phyloP scores from a whole-genome alignment of 1,284 basidiomycete species.

The Rhizoctonia solani region DNA sequence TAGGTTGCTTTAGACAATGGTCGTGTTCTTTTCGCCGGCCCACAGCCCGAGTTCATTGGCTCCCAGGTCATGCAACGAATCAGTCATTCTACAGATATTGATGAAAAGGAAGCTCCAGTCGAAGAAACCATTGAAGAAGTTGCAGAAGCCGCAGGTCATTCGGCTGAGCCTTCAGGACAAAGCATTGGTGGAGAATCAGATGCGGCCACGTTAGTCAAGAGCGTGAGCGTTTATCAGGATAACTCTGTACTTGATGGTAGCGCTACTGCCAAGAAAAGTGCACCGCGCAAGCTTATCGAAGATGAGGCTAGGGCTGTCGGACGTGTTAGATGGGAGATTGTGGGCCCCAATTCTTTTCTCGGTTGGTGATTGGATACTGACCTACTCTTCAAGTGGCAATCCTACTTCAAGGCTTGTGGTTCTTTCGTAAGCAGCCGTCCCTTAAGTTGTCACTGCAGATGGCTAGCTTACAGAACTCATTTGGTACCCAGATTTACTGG shows the following conservation, averaged over 20 bases:
- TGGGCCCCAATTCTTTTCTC: not conserved
- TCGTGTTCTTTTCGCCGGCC: slow-evolving; percentile 74
- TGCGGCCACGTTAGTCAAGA: slow-evolving; percentile 20
- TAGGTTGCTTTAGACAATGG: slow-evolving; percentile 82
- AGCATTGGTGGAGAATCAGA: slow-evolving; percentile 33
- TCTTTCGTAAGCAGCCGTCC: slow-evolving; percentile 5
- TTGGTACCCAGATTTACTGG: slow-evolving; percentile 64
- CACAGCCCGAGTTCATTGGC: slow-evolving; percentile 64
- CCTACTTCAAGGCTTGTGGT: slow-evolving; percentile 77
- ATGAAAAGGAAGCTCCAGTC: slow-evolving; percentile 43
- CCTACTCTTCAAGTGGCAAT: slow-evolving; percentile 57
- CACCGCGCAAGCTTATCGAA: slow-evolving; percentile 83
- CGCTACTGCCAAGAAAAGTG: slow-evolving; percentile 55
- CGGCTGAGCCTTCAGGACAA: slow-evolving; percentile 44
- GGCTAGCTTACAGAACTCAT: too few relatives aligned
- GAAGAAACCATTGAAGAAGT: slow-evolving; percentile 41
- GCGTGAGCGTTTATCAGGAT: slow-evolving; percentile 22
- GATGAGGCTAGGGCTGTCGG: slow-evolving; percentile 90
- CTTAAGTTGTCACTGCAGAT: not conserved
- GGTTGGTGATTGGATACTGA: not conserved
- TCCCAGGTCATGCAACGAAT: slow-evolving; percentile 70
- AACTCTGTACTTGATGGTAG: slow-evolving; percentile 17
- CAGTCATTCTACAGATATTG: slow-evolving; percentile 62
- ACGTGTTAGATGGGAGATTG: slow-evolving; percentile 70
- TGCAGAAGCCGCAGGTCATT: slow-evolving; percentile 49